Evolutionary conservation across 1,139 yeast genomes (phyloP).

Genomic region (Kodamaea derodonti): DNA sequence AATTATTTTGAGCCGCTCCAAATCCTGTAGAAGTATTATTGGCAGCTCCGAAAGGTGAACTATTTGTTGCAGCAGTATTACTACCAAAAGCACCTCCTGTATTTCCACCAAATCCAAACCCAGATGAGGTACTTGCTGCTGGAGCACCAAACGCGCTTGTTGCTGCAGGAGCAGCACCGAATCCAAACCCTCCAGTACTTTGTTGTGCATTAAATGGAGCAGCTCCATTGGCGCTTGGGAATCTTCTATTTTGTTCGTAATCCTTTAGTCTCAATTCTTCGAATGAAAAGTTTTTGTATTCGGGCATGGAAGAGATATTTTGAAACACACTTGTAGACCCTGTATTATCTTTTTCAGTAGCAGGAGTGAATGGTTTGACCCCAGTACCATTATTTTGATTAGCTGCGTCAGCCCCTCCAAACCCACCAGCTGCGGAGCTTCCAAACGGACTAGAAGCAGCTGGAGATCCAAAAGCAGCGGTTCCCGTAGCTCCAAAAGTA

Average conservation of each 20-base stretch:
- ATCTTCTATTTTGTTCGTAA: constrained; percentile 71
- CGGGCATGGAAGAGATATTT: constrained; percentile 85
- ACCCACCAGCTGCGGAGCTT: constrained; percentile 24
- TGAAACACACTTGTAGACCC: constrained; percentile 62
- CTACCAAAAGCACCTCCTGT: constrained; percentile 2
- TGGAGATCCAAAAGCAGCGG: constrained; percentile 11
- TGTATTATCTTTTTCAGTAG: constrained; percentile 69
- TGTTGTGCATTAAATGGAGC: constrained; percentile 18
- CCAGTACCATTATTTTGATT: constrained; percentile 65
- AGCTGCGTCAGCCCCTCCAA: constrained; percentile 31
- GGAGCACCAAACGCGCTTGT: constrained; percentile 7
- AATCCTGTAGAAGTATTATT: constrained; percentile 16
- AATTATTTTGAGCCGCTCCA: constrained; percentile 8
- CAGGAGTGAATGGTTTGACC: constrained; percentile 60
- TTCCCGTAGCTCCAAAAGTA: constrained; percentile 18
- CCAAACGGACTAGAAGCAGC: constrained; percentile 26
- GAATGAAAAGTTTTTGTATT: constrained; percentile 72
- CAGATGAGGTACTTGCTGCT: constrained; percentile 1
- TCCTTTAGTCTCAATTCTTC: constrained; percentile 91
- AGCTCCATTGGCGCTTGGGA: constrained; percentile 37
- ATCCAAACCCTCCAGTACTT: constrained; percentile 13
- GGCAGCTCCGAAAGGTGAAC: constrained; percentile 14
- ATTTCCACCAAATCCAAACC: constrained; percentile 3
- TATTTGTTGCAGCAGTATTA: constrained; percentile 5
- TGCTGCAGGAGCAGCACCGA: constrained; percentile 12